Percentiles rank a stretch among this genome's conserved stretches.
Evolutionary conservation across 805 yeast genomes (phyloP).

Genomic region (Hanseniaspora nectarophila): DNA sequence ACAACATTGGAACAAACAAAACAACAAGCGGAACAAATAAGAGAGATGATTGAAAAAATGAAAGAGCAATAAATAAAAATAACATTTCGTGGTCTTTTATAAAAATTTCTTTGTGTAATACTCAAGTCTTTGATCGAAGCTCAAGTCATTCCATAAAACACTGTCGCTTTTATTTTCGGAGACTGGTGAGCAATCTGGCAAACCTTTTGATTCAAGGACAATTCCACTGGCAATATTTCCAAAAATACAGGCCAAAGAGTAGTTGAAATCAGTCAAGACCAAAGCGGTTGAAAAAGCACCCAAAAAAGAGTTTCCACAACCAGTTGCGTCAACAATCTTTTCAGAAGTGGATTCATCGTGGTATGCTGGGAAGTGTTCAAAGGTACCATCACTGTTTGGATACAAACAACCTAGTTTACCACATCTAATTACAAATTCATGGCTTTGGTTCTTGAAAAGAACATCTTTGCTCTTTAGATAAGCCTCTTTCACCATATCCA

Average conservation of each 20-base stretch:
- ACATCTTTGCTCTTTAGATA: not conserved
- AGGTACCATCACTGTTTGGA: conserved; percentile 25
- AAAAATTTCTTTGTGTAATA: not conserved
- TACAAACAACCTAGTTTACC: conserved; percentile 61
- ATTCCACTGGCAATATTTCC: conserved; percentile 73
- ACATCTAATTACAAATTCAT: conserved; percentile 48
- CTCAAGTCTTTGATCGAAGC: conserved; percentile 35
- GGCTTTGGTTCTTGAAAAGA: conserved; percentile 20
- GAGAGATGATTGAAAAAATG: not conserved
- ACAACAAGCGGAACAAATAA: not conserved
- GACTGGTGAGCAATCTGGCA: conserved; percentile 36
- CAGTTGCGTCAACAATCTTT: conserved; percentile 76
- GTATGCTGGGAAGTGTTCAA: conserved; percentile 49
- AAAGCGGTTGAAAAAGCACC: conserved; percentile 67
- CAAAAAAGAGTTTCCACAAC: conserved; percentile 84
- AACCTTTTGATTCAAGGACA: conserved; percentile 70
- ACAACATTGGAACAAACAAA: not conserved
- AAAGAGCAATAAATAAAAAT: conserved; percentile 8
- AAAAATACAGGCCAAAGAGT: conserved; percentile 45
- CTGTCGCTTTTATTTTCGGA: conserved; percentile 24
- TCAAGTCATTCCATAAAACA: conserved; percentile 50
- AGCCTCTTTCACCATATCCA: not conserved
- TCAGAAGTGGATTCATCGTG: conserved; percentile 35
- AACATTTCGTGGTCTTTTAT: conserved; percentile 31
- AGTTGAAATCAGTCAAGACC: conserved; percentile 35